phyloP scores from a whole-genome alignment of 169 alveolate genomes.

The Cyclospora cayetanensis region DNA sequence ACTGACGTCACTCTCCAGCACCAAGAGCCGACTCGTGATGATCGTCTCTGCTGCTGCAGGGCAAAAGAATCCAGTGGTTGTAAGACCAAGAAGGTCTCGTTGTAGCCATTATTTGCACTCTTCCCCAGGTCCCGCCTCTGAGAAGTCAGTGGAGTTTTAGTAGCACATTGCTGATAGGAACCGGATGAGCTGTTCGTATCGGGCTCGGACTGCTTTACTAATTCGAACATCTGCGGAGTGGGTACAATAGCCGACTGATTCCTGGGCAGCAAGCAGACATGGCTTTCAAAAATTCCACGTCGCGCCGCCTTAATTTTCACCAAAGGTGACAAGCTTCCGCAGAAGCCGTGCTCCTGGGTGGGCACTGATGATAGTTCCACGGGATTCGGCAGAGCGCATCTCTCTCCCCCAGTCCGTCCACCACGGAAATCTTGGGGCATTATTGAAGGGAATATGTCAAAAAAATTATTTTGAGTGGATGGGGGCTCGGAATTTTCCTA shows the following conservation, averaged over 20 bases:
- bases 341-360: no score
- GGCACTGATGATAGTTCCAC: no score
- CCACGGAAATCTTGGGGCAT: no score
- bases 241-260: not conserved
- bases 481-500: no score
- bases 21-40: not conserved
- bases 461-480: no score
- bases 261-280: constrained; percentile 27
- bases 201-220: not conserved
- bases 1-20: constrained; percentile 57
- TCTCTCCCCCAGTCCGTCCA: no score
- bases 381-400: no score
- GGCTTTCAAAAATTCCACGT: constrained; percentile 41
- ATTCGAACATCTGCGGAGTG: not conserved
- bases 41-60: not conserved
- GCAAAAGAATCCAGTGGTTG: not conserved
- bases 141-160: not conserved
- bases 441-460: no score
- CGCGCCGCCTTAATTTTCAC: not conserved
- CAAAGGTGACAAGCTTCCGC: no score
- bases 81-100: not conserved
- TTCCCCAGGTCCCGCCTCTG: not conserved
- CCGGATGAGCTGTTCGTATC: not conserved
- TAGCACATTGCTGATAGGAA: not conserved
- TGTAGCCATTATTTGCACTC: not conserved